phyloP scores from a whole-genome alignment of 257 asterid genomes.

The Mentha longifolia region DNA sequence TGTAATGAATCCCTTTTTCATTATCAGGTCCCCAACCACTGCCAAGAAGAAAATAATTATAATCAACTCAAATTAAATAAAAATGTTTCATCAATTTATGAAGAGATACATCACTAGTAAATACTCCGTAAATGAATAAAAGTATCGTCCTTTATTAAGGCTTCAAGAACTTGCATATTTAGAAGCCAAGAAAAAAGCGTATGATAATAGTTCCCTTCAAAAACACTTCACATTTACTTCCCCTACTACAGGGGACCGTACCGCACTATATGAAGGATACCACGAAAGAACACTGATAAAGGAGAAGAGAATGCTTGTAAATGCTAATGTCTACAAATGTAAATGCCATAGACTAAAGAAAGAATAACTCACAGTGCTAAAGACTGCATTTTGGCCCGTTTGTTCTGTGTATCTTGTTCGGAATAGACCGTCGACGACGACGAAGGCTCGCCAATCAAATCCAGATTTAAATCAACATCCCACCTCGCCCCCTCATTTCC shows the following conservation, averaged over 20 bases:
- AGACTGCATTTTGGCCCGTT: conserved; percentile 69
- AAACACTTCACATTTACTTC: neutral
- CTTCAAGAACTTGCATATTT: neutral
- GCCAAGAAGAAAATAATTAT: conserved; percentile 33
- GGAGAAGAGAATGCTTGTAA: neutral
- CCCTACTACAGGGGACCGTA: no score
- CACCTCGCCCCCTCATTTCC: conserved; percentile 34
- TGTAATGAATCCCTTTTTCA: conserved; percentile 41
- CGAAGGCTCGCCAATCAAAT: conserved; percentile 61
- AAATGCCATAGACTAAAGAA: neutral
- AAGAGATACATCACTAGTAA: neutral
- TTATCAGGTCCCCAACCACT: conserved; percentile 59
- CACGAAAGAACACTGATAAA: neutral
- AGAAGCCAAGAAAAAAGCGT: conserved; percentile 3
- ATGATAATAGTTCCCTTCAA: neutral
- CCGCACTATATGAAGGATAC: conserved; percentile 1
- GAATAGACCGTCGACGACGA: conserved; percentile 37
- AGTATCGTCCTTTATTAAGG: neutral
- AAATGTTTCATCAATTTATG: neutral
- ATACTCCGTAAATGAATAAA: neutral
- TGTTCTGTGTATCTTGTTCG: conserved; percentile 48
- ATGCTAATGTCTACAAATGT: neutral
- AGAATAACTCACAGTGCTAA: conserved; percentile 56
- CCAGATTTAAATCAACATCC: conserved; percentile 56
- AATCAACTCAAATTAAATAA: neutral